Base-by-base conservation (phyloP, 495 filamentous ascomycete genomes). In the Patellaria atrata region DNA sequence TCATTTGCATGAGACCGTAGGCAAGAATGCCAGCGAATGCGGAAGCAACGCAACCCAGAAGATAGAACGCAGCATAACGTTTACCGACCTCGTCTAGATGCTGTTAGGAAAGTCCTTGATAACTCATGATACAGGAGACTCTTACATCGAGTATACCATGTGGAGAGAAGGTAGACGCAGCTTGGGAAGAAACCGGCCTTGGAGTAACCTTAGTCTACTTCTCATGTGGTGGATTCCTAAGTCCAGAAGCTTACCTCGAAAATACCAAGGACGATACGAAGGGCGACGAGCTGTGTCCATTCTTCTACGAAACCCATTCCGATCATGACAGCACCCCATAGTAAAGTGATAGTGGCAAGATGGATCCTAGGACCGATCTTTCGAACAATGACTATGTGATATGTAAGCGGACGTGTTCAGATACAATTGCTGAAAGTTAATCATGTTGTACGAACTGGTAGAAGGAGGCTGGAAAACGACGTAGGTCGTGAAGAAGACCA, bases 401-500 rank as follows among this genome's bases (percentile, higher is more conserved):
- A n/a, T n/a, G n/a, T n/a, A n/a, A n/a, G n/a, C n/a, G n/a, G n/a
- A n/a, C n/a, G n/a, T n/a, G n/a, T n/a, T n/a, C n/a, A n/a, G n/a
- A n/a, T n/a, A n/a, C n/a, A n/a, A n/a, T n/a, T n/a, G n/a, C n/a
- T n/a, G n/a, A n/a, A n/a, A n/a, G n/a, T n/a, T n/a, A n/a, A n/a
- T n/a, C n/a, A n/a, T n/a, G n/a, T n/a, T n/a, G n/a, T n/a, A n/a
- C n/a, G n/a, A n/a, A n/a, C n/a, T 51, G 0, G 73, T 69, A 43
- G 64, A 57, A 0, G 71, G 72, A 2, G 71, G 65, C 44, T 81
- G 74, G 51, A 73, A 75, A 37, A 77, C 21, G 16, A 73, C 53
- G 39, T 81, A 81, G 9, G 74, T 63, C 12, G 72, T 59, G 56
- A 77, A 81, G 59, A 81, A 79, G 44, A 77, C 65, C 19, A 78